Base-by-base conservation (phyloP, 805 yeast genomes). In the Wickerhamiella parazyma region DNA sequence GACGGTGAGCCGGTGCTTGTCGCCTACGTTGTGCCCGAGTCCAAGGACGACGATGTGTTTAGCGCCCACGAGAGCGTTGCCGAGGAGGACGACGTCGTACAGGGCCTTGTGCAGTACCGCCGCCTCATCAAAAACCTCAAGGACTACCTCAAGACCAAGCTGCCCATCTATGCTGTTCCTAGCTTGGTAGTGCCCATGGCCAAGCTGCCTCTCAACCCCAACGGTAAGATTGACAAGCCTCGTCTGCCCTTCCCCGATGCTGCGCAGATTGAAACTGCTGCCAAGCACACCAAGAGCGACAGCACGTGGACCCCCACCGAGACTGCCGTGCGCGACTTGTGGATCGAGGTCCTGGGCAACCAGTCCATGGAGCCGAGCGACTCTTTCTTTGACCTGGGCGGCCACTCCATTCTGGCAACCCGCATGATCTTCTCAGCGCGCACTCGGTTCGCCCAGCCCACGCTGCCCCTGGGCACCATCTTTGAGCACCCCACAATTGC, bases 161-260 rank as follows among this genome's bases (percentile, higher is more conserved):
- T 91, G 46, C 96, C 98, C 0, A 71, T 81, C 11, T 91, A 91
- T 60, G 95, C 98, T 14, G 79, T 91, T 38, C 99, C 99, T 36
- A 72, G 95, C 0, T 69, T 89, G 28, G 78, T 91, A 55, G 89
- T 91, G 40, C 96, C 96, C 12, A 69, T 93, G 67, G 69, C 73
- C 20, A 78, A 76, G 55, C 65, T 91, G 58, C 98, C 98, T 20
- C 70, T 91, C 63, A 91, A 91, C 64, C 99, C 99, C 47, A 91
- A 91, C 61, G 99, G 99, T 54, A 91, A 91, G 64, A 85, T 91
- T 46, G 99, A 91, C 66, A 91, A 91, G 67, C 97, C 97, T 29
- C 86, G 89, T 56, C 68, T 91, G 48, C 97, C 95, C 37, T 85
- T 82, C 74, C 99, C 99, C 44, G 84, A 84, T 45, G 72, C 82